These are phyloP conservation scores for Penicillium hordei DNA, from an alignment of 2,329 filamentous ascomycete genomes.

Conservation along the genomic window DNA sequence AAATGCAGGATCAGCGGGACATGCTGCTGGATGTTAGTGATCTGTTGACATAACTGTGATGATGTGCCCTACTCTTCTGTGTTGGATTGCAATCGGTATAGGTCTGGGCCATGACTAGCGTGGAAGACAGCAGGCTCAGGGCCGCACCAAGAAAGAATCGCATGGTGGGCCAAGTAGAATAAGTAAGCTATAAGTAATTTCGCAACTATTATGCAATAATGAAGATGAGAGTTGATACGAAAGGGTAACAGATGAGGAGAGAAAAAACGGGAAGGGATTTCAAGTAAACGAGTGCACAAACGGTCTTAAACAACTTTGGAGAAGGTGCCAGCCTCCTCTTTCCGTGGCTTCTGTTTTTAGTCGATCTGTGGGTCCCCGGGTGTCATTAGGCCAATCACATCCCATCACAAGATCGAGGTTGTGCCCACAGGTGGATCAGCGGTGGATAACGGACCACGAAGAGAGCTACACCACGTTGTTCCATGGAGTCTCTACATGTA, in stretches of 20 bases:
- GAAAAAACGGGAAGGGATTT: slow-evolving; percentile 7
- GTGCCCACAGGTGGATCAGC: neutral
- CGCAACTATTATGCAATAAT: slow-evolving; percentile 3
- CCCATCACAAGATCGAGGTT: neutral
- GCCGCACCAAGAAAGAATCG: slow-evolving; percentile 28
- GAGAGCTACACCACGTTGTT: slow-evolving; percentile 3
- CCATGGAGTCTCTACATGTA: neutral
- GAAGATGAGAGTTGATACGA: neutral
- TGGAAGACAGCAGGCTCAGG: slow-evolving; percentile 30
- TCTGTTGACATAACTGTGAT: neutral
- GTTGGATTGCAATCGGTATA: slow-evolving; percentile 47
- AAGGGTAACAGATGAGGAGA: neutral
- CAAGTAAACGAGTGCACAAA: neutral
- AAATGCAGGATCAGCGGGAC: slow-evolving; percentile 74
- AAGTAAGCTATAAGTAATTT: neutral
- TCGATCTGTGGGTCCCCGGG: slow-evolving; percentile 17
- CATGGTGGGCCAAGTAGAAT: slow-evolving; percentile 30
- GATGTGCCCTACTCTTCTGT: slow-evolving; percentile 34
- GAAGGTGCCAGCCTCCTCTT: slow-evolving; percentile 28
- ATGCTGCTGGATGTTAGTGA: slow-evolving; percentile 48
- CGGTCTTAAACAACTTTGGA: slow-evolving; percentile 1
- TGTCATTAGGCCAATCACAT: slow-evolving; percentile 14
- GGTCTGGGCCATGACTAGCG: slow-evolving; percentile 42
- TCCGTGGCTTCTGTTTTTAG: slow-evolving; percentile 10
- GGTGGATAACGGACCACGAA: neutral